Conservation (phyloP, 768 basidiomycete genomes). For the Boletus subparvulus region DNA sequence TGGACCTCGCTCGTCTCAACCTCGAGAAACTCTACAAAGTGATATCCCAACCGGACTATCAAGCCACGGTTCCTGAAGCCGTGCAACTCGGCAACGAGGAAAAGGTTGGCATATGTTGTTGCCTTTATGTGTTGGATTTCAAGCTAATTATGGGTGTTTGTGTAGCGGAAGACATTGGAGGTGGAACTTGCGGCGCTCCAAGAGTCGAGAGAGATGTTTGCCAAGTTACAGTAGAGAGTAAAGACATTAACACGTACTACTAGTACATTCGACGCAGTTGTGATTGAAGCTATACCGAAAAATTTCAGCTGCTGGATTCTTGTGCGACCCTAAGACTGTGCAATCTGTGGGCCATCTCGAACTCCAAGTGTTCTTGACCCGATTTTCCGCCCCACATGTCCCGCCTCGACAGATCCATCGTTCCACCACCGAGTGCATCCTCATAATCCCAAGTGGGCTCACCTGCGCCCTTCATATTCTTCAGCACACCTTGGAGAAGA, state of each 20-base stretch:
- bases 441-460: slow-evolving; percentile 27
- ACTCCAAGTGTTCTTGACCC: background rate
- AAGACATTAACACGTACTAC: no score
- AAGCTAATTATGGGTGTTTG: background rate
- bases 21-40: slow-evolving; percentile 76
- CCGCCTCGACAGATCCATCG: background rate
- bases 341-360: background rate
- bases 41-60: slow-evolving; percentile 73
- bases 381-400: background rate
- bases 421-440: background rate
- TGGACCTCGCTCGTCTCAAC: slow-evolving; percentile 65
- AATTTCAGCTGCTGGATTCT: background rate
- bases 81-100: slow-evolving; percentile 76
- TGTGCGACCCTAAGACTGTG: background rate
- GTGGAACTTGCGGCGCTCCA: slow-evolving; percentile 76
- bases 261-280: no score
- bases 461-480: slow-evolving; percentile 35
- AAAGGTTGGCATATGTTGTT: slow-evolving; percentile 50
- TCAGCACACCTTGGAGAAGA: slow-evolving; percentile 34
- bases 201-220: slow-evolving; percentile 74
- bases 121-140: accelerated
- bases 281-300: background rate
- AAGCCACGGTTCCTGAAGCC: slow-evolving; percentile 72
- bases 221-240: slow-evolving; percentile 49
- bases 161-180: slow-evolving; percentile 47